Conservation (phyloP, 345 rosid species). For the Gynandropsis gynandra region DNA sequence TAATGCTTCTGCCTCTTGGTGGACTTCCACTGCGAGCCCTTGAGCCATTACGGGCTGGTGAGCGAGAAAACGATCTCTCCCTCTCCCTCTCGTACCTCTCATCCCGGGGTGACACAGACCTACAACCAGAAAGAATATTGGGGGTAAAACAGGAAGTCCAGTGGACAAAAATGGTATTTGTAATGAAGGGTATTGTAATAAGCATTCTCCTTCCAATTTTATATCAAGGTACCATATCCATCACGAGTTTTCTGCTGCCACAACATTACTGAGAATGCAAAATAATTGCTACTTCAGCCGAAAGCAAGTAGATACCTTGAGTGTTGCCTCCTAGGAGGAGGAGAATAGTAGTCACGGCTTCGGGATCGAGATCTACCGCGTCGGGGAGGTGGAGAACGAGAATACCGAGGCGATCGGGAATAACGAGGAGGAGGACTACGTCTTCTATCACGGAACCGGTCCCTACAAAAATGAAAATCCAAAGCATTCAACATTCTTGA, state of each 20-base stretch:
- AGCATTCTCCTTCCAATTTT: too few relatives aligned
- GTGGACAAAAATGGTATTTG: background rate
- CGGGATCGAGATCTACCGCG: constrained; percentile 51
- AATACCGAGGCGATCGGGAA: constrained; percentile 24
- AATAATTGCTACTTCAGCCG: background rate
- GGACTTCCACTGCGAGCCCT: constrained; percentile 44
- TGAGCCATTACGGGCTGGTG: constrained; percentile 56
- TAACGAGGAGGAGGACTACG: constrained; percentile 49
- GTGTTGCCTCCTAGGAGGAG: constrained; percentile 47
- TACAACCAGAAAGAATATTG: constrained; percentile 21
- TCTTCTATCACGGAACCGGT: constrained; percentile 40
- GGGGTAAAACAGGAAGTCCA: background rate
- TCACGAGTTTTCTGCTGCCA: too few relatives aligned
- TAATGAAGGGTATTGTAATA: background rate
- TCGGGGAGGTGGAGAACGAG: constrained; percentile 62
- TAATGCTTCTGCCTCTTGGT: constrained; percentile 28
- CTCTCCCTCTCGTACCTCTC: constrained; percentile 35
- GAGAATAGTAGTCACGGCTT: constrained; percentile 46
- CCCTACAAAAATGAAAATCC: constrained; percentile 21
- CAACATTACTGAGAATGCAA: too few relatives aligned
- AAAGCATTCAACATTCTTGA: background rate
- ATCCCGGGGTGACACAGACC: constrained; percentile 66
- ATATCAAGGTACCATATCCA: too few relatives aligned
- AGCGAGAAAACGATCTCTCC: constrained; percentile 51
- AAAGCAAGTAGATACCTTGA: constrained; percentile 42